Base-by-base conservation (phyloP, 495 filamentous ascomycete genomes). In the Aspergillus homomorphus region DNA sequence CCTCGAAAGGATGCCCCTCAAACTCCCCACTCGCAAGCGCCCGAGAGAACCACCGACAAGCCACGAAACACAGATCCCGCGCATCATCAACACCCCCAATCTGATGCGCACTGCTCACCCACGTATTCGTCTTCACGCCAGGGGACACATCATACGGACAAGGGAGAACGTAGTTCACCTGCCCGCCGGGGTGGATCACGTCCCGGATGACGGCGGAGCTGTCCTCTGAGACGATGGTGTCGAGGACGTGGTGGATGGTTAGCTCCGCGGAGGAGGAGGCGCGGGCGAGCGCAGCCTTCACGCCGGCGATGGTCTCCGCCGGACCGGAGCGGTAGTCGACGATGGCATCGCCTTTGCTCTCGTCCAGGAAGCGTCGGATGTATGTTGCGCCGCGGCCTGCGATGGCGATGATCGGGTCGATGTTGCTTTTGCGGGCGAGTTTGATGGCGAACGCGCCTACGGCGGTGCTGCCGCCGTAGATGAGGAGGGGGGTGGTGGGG, bases 381-480 rank as follows among this genome's bases (percentile, higher is more conserved):
- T 79, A 82, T 2, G 77, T 43, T 8, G 63, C 68, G 7, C 82
- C 81, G 9, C 71, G 67, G 3, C 88, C 87, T 2, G 87, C 87
- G 8, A 91, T 73, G 48, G 72, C 79, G 57, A 90, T 84, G 24
- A 90, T 62, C 0, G 87, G 88, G 66, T 89, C 86, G 62, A 91
- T 84, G 62, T 88, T 85, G 43, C 84, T 81, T 22, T 69, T 66
- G n/a, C 57, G 65, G 12, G 87, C 87, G n/a, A 90, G 71, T 68
- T 90, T 86, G 53, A 89, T 73, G 19, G 83, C 82, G 59, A 80
- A 90, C 26, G 82, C 68, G 9, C 88, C 88, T 0, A 90, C 87
- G 0, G 88, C 82, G 2, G 80, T 76, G 0, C 83, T 74, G 0
- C 77, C 88, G 22, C 88, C 88, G 62, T 88, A 89, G 42, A 89